A percentile compares a stretch with the other conserved stretches of the same genome.
phyloP scores from a whole-genome alignment of 2,329 filamentous ascomycete genomes.

The Huntiella omanensis region DNA sequence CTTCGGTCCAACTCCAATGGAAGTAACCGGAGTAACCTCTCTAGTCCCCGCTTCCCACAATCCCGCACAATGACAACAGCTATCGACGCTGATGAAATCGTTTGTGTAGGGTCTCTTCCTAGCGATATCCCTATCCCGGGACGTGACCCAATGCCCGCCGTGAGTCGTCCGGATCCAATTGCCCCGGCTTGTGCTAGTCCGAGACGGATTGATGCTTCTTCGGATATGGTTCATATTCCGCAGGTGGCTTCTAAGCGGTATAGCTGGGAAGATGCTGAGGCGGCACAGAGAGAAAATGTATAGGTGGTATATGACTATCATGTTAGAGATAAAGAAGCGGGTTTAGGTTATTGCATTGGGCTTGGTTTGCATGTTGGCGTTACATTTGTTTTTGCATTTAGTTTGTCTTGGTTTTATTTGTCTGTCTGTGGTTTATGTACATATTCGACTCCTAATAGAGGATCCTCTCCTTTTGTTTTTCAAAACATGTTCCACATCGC shows the following conservation, averaged over 20 bases:
- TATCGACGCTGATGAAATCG: conserved; percentile 32
- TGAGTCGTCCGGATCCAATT: background rate
- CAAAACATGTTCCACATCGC: too few relatives aligned
- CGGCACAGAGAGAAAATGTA: background rate
- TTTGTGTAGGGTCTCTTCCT: conserved; percentile 36
- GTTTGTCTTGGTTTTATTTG: too few relatives aligned
- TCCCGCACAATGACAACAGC: conserved; percentile 26
- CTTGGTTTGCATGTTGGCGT: background rate
- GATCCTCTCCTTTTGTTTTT: too few relatives aligned
- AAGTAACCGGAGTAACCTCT: background rate
- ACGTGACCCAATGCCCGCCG: background rate
- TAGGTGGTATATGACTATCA: too few relatives aligned
- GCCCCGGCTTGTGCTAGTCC: conserved; percentile 1
- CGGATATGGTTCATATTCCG: conserved; percentile 31
- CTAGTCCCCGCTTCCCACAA: conserved; percentile 13
- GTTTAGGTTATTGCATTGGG: background rate
- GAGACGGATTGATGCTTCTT: conserved; percentile 24
- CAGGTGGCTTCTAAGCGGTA: conserved; percentile 30
- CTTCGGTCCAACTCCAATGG: background rate
- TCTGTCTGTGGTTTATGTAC: too few relatives aligned
- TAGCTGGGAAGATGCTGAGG: conserved; percentile 27
- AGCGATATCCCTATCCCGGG: conserved; percentile 22
- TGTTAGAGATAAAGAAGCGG: too few relatives aligned
- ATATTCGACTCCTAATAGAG: too few relatives aligned
- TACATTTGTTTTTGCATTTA: too few relatives aligned